Evolutionary conservation across 768 basidiomycete species (phyloP).

Genomic region (Gymnopilus dilepis): DNA sequence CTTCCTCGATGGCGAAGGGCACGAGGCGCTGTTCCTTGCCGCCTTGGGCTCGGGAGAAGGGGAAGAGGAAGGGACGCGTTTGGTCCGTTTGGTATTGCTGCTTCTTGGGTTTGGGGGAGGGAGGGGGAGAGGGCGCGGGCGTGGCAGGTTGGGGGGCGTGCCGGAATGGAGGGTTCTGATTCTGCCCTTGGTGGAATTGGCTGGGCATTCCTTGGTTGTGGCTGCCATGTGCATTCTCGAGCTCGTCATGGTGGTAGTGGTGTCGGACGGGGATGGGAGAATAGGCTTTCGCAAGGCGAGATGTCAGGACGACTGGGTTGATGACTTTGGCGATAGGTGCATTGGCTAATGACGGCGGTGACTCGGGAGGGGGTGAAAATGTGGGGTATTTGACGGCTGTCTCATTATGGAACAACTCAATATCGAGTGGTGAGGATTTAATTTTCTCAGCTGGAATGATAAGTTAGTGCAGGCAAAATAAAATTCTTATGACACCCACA

Average conservation of each 20-base stretch:
- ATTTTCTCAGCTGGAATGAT: conserved; percentile 60
- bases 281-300: conserved; percentile 87
- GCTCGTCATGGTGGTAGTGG: conserved; percentile 89
- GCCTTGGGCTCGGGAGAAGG: conserved; percentile 76
- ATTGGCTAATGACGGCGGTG: conserved; percentile 40
- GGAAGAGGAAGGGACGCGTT: conserved; percentile 90
- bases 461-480: not conserved
- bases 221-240: conserved; percentile 51
- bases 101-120: conserved; percentile 90
- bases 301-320: conserved; percentile 47
- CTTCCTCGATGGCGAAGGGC: conserved; percentile 95
- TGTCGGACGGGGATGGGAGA: conserved; percentile 93
- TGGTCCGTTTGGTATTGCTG: conserved; percentile 99
- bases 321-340: conserved; percentile 38
- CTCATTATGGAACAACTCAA: conserved; percentile 88
- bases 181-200: conserved; percentile 40
- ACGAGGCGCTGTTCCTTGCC: conserved; percentile 72
- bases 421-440: conserved; percentile 91
- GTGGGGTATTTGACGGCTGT: conserved; percentile 96
- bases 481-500: conserved; percentile 27
- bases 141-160: conserved; percentile 74
- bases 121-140: conserved; percentile 89
- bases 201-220: conserved; percentile 39
- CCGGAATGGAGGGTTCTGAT: conserved; percentile 39
- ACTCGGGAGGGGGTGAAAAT: conserved; percentile 67